Base-by-base conservation (phyloP, 176 grass and related monocot genomes). In the Secale cereale region DNA sequence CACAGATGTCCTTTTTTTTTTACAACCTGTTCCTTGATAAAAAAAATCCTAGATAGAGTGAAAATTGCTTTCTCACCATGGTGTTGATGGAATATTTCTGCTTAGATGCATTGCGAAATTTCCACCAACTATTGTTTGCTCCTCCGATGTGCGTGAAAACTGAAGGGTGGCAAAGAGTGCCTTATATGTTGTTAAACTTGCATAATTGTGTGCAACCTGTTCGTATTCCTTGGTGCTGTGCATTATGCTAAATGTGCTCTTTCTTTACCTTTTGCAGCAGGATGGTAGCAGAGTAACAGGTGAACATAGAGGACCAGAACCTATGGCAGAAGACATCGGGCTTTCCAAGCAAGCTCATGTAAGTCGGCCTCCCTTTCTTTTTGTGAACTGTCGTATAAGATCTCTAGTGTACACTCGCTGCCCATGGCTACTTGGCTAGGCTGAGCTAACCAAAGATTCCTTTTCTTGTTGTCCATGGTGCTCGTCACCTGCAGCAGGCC, bases 271-370 rank as follows among this genome's bases (percentile, higher is more conserved):
- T 40, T 6, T 74, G 66, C 68, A 91, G 65, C 75, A 91, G 89
- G 60, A 87, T 87, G 85, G 75, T 33, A 60, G 19, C 10, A 76
- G 81, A 84, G 36, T 41, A 77, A 69, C 76, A 39, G 25, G 37
- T 41, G 89, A 87, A 70, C 76, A 87, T 70, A 52, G 61, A 91
- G 89, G 81, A 52, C 8, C 28, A n/a, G 85, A 91, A 76, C 76
- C 48, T 37, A 87, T 81, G 37, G 48, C 26, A 31, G 89, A 84
- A 79, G 89, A 85, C 37, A 50, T 27, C 20, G 70, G 69, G 17
- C 56, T 77, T 25, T 87, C 85, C 23, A 77, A 69, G 61, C 81
- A 76, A 84, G 25, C 70, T 80, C 60, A 6, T 81, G 89, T 91
- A 70, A 91, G 89, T 75, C 10, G 3, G 3, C 27, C 16, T 19